Evolutionary conservation across 371 early-diverging fungal genomes (phyloP).

Genomic region (Mucor piriformis): DNA sequence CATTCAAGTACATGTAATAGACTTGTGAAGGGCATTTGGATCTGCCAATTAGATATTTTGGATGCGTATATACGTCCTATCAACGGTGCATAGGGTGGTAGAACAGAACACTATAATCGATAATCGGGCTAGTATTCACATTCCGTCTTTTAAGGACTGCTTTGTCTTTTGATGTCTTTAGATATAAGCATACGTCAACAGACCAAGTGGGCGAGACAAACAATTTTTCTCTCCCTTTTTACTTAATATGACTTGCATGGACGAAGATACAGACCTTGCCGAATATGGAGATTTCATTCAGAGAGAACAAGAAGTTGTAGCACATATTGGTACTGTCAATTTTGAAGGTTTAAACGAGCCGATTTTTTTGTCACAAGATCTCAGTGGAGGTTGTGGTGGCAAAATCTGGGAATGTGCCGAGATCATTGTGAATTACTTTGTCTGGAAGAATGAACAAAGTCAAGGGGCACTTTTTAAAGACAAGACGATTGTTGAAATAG

Average conservation of each 20-base stretch:
- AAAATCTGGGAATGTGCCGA: constrained; percentile 52
- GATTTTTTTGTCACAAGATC: constrained; percentile 39
- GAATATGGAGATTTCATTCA: constrained; percentile 5
- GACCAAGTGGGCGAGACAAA: too few species aligned
- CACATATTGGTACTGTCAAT: constrained; percentile 7
- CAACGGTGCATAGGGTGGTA: too few species aligned
- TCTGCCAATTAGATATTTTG: too few species aligned
- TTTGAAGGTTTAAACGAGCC: constrained; percentile 23
- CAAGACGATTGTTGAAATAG: constrained; percentile 42
- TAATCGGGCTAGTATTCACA: too few species aligned
- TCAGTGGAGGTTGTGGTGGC: constrained; percentile 54
- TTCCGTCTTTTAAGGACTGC: too few species aligned
- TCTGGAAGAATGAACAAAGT: constrained; percentile 34
- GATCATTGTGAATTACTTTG: constrained; percentile 47
- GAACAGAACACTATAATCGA: too few species aligned
- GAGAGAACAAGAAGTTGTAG: constrained; percentile 16
- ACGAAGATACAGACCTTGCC: not conserved
- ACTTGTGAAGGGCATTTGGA: too few species aligned
- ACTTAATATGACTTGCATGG: not conserved
- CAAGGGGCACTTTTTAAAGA: constrained; percentile 15
- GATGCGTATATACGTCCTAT: too few species aligned
- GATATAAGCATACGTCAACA: too few species aligned
- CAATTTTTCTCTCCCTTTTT: not conserved
- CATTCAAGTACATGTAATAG: too few species aligned
- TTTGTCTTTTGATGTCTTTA: too few species aligned